Percentiles rank a stretch among this genome's conserved stretches.
Conservation (phyloP, 805 yeast species). For the Saccharomycopsis malanga region DNA sequence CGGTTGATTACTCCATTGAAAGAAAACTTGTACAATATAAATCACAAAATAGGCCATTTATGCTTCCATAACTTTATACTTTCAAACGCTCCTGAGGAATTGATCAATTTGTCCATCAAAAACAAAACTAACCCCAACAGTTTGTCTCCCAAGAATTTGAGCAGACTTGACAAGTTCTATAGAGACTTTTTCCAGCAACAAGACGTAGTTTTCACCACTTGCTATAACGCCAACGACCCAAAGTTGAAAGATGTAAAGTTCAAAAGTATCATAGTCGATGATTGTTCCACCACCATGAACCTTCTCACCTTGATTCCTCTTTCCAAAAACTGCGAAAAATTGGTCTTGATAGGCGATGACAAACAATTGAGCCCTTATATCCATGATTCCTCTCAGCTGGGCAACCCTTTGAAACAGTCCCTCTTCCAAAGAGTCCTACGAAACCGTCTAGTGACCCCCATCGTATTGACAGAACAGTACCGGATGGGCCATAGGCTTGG, state of each 20-base stretch:
- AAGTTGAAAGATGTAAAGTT: slow-evolving; percentile 20
- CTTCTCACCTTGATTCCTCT: slow-evolving; percentile 19
- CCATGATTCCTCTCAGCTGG: slow-evolving; percentile 27
- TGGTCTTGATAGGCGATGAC: slow-evolving; percentile 44
- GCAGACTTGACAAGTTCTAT: slow-evolving; percentile 17
- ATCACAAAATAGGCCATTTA: slow-evolving; percentile 16
- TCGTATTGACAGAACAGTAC: slow-evolving; percentile 54
- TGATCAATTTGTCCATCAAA: slow-evolving; percentile 19
- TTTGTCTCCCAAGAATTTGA: slow-evolving; percentile 13
- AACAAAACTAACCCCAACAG: slow-evolving; percentile 8
- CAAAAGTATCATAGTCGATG: slow-evolving; percentile 18
- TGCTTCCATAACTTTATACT: slow-evolving; percentile 23
- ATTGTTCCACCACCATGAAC: slow-evolving; percentile 19
- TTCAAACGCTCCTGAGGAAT: slow-evolving; percentile 20
- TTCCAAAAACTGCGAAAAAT: slow-evolving; percentile 19
- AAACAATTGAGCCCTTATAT: slow-evolving; percentile 54
- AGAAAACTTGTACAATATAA: slow-evolving; percentile 19
- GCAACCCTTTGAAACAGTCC: slow-evolving; percentile 44
- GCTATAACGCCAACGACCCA: slow-evolving; percentile 20
- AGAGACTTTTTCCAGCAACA: slow-evolving; percentile 20
- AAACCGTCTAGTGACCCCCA: slow-evolving; percentile 47
- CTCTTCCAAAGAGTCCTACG: slow-evolving; percentile 47
- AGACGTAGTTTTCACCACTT: slow-evolving; percentile 21
- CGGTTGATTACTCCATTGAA: slow-evolving; percentile 20
- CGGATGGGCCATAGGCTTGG: slow-evolving; percentile 49